These are phyloP conservation scores for Fusarium concolor DNA, from an alignment of 2,329 filamentous ascomycete species.

Conservation along the genomic window DNA sequence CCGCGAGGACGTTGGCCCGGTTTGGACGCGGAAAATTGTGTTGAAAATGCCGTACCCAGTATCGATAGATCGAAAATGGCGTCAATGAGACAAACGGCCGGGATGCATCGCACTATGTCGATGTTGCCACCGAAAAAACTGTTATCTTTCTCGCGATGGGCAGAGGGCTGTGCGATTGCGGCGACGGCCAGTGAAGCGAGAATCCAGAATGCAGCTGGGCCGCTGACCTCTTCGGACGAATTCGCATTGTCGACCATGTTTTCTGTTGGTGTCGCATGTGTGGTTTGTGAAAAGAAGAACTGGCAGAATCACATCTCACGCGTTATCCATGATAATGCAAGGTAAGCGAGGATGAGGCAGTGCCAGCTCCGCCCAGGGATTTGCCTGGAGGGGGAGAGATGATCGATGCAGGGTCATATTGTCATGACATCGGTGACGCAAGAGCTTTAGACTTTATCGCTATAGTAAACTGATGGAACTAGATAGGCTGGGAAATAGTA, in stretches of 20 bases:
- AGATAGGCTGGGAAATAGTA: no score
- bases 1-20: background rate
- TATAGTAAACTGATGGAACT: no score
- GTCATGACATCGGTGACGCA: no score
- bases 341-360: no score
- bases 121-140: conserved; percentile 3
- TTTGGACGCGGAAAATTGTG: fast-evolving
- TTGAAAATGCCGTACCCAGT: background rate
- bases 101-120: conserved; percentile 4
- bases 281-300: no score
- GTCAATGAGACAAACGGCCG: conserved; percentile 6
- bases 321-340: no score
- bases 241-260: background rate
- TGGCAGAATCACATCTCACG: no score
- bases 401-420: no score
- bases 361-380: no score
- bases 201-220: conserved; percentile 20
- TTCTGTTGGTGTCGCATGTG: no score
- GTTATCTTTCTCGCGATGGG: background rate
- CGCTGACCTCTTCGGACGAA: conserved; percentile 2
- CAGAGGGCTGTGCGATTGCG: background rate
- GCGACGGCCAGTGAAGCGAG: conserved; percentile 7
- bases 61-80: background rate
- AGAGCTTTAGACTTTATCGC: no score
- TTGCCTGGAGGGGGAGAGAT: no score